Evolutionary conservation across 257 asterid species (phyloP), one percentile per base, ranked within the genome.

Genomic region (Cynanchum wilfordii): DNA sequence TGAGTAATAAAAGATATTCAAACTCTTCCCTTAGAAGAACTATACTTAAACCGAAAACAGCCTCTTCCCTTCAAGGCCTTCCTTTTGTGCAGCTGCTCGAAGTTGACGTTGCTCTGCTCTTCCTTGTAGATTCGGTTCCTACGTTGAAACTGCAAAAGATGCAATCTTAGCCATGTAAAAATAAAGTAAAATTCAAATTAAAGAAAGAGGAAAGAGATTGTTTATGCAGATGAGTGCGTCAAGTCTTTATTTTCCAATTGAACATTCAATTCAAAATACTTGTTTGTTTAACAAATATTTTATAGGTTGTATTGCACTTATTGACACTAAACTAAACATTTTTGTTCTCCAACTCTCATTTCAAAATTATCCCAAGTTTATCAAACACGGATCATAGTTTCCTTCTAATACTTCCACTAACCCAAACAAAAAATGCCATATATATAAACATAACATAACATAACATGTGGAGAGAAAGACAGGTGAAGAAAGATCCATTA

Each of bases 81-180:
- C 87, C 81, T 85, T 87, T 80, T 87, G 89, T 20, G 86, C 76
- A 81, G 96, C 89, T 76, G 93, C 96, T 87, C 99, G 84, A 56
- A 88, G 75, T 66, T 94, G 98, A 38, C 98, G 97, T n/a, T n/a
- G n/a, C n/a, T n/a, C 78, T 94, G 99, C 87, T 94, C 98, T 88
- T 94, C 99, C 84, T 94, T 94, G 90, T 91, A 94, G 63, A 94
- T 78, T 78, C 97, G 84, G 84, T 94, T 94, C 85, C 99, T 86
- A 60, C 99, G 87, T 82, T 89, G 97, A 79, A 81, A 94, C 99
- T 91, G 90, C n/a, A 77, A 55, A 68, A 73, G 33, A 68, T 60
- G 42, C 54, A 79, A n/a, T n/a, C n/a, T n/a, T n/a, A 69, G 16
- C 17, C n/a, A 56, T 47, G 22, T n/a, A n/a, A 3, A 20, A 33